phyloP scores from a whole-genome alignment of 83 land plant genomes.

The Picea abies region DNA sequence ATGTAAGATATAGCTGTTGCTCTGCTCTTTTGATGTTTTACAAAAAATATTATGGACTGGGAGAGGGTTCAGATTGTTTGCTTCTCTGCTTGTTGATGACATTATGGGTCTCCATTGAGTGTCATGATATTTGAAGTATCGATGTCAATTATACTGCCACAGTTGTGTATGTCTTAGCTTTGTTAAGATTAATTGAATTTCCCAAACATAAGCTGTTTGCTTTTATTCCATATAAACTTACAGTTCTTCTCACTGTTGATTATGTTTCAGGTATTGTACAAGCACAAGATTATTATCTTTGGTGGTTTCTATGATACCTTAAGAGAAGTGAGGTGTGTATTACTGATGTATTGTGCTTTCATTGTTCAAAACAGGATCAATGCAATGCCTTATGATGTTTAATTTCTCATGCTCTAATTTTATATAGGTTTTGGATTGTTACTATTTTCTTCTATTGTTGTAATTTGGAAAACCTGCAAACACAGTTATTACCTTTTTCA shows the following conservation, averaged over 20 bases:
- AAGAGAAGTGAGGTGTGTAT: conserved; percentile 94
- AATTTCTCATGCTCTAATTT: neutral
- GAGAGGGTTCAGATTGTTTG: neutral
- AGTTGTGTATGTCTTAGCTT: neutral
- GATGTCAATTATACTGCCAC: neutral
- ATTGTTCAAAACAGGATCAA: neutral
- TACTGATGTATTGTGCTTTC: neutral
- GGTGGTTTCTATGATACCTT: conserved; percentile 99
- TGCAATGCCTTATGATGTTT: neutral
- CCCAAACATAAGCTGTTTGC: neutral
- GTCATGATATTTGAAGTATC: neutral
- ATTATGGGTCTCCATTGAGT: neutral
- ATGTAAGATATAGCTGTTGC: neutral
- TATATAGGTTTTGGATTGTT: neutral
- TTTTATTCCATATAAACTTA: neutral
- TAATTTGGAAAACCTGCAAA: neutral
- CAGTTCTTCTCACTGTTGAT: neutral
- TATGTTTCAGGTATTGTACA: conserved; percentile 81
- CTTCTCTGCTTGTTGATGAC: neutral
- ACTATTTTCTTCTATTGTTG: neutral
- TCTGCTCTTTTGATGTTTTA: neutral
- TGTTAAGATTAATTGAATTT: neutral
- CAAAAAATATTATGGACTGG: neutral
- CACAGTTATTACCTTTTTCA: neutral
- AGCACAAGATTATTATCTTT: conserved; percentile 94